Base-by-base conservation (phyloP, 495 filamentous ascomycete species). In the Neurospora pannonica region DNA sequence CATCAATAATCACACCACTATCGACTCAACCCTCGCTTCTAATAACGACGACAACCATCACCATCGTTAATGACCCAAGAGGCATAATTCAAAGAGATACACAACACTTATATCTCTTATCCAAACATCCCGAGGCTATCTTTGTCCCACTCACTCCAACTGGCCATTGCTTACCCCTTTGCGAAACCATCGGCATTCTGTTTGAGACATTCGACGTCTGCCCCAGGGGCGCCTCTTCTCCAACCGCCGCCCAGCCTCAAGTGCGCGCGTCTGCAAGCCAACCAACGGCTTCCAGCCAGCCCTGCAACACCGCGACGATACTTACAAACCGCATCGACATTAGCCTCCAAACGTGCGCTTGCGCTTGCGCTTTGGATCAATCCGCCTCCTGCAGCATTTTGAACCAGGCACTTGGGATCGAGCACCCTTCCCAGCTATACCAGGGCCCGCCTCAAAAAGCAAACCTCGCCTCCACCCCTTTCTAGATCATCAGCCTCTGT, bases 401-500 rank as follows among this genome's bases (percentile, higher is more conserved):
- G 28, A 62, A 62, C 54, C 28, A 34, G 11, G 13, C 54, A 62
- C 13, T 62, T 62, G 54, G 54, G 54, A 62, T 15, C 28, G 28
- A 62, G 15, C 28, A 62, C 54, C 54, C 54, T 34, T 62, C 54
- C 54, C 24, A 60, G 24, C 5, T 60, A 15, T 28, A 60, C 21
- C 5, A 60, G 48, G 5, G 24, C 48, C 24, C 24, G 21, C 15
- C 13, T 15, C 24, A 71, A 48, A 9, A 73, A 72, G 19, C 13
- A 60, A 71, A 71, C 19, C 72, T 40, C 15, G 38, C 38, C 39
- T 60, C 19, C 31, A 70, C 28, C 31, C 72, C 24, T 24, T 40
- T 60, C 21, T n/a, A 75, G 39, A 72, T 42, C 62, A 54, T 38
- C 73, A 78, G 15, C 13, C 13, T 62, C 2, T 62, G 54, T 62